A percentile compares a stretch with the other conserved stretches of the same genome.
Conservation (phyloP, 495 filamentous ascomycete genomes). For the Aspergillus nanangensis region DNA sequence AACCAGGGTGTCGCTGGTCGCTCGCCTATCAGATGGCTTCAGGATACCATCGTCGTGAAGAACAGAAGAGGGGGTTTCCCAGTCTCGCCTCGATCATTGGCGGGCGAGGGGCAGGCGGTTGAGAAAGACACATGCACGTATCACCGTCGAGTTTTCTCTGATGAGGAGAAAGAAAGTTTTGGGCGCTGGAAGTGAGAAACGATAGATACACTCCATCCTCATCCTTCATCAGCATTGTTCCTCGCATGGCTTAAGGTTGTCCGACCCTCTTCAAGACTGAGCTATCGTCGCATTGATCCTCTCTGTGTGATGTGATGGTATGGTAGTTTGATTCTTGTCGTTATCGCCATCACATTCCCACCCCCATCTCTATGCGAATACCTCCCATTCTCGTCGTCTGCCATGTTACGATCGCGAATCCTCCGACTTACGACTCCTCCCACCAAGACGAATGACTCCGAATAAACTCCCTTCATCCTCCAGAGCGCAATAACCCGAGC, state of each 20-base stretch:
- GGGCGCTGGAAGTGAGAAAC: no score
- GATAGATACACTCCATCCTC: no score
- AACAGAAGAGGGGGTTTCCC: conserved; percentile 11
- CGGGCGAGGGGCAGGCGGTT: conserved; percentile 1
- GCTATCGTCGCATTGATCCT: no score
- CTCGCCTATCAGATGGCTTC: neutral
- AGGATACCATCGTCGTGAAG: conserved; percentile 10
- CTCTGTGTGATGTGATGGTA: neutral
- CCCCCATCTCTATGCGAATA: neutral
- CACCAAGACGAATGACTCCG: conserved; percentile 4
- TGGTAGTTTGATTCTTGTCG: neutral
- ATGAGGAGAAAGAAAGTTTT: no score
- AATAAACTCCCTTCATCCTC: neutral
- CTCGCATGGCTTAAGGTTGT: no score
- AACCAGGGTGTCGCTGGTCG: neutral
- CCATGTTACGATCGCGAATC: conserved; percentile 11
- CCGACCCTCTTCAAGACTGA: no score
- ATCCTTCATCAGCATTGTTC: no score
- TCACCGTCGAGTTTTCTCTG: no score
- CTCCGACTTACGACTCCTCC: conserved; percentile 3
- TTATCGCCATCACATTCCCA: neutral
- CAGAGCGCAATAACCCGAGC: no score
- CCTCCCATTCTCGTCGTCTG: conserved; percentile 3
- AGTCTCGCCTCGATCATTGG: conserved; percentile 9
- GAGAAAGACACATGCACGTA: conserved; percentile 4